Base-by-base conservation (phyloP, 495 filamentous ascomycete genomes). In the Aspergillus sparsus region DNA sequence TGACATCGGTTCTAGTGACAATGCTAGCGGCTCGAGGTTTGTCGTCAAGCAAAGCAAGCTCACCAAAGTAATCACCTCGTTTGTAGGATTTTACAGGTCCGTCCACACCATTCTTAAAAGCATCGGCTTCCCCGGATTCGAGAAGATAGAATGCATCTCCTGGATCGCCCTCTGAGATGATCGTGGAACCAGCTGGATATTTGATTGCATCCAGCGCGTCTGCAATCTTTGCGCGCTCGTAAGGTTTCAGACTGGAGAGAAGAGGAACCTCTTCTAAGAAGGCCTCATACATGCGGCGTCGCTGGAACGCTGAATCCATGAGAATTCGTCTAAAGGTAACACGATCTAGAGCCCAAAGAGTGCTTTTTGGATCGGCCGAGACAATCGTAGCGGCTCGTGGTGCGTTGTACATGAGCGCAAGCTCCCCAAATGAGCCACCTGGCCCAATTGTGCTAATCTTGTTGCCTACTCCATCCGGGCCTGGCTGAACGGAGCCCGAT, bases 351-450 rank as follows among this genome's bases (percentile, higher is more conserved):
- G 91, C 91, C 94, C 94, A 98, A 6, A 98, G 83, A 2, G 87
- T 93, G 69, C 87, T 91, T 53, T 85, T 80, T 5, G 87, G 66
- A 54, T 95, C 92, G 31, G 87, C 86, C 15, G 89, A 94, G 54
- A 95, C 84, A 54, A 98, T 91, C 1, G 94, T 98, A 4, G 94
- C 94, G n/a, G 95, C 95, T 66, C 94, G 89, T 5, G 95, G 94
- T 13, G 94, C 92, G 67, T 97, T 97, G 77, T 98, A 98, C 94
- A 98, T 98, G 66, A 98, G 80, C 21, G 94, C 94, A 52, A 98
- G 80, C 76, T 98, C 94, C 62, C 94, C 94, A 76, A 98, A 98
- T n/a, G 91, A 95, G 54, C 93, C 92, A 32, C 95, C 95, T 3
- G 92, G 85, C 39, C 89, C 89, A 55, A 92, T 93, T 41, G 77